Conservation (phyloP, 2,329 filamentous ascomycete species). For the Diaporthe vexans region DNA sequence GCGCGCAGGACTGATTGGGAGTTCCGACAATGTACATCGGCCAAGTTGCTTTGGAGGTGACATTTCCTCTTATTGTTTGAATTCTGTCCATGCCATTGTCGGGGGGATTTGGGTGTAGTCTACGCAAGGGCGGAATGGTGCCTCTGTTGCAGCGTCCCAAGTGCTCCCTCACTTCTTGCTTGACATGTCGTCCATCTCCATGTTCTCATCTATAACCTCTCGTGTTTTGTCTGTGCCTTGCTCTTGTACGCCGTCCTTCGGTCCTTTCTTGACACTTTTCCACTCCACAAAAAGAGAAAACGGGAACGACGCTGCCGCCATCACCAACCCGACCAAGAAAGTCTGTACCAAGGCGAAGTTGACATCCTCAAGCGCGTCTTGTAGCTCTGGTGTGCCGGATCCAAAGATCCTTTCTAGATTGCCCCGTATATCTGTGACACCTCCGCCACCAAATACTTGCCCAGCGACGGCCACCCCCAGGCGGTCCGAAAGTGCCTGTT, state of each 20-base stretch:
- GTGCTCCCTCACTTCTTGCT: not conserved
- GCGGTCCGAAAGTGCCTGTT: slow-evolving; percentile 3
- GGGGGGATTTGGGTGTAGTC: not conserved
- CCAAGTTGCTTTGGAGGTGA: not conserved
- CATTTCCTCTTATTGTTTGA: not conserved
- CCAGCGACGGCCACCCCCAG: not conserved
- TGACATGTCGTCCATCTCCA: slow-evolving; percentile 4
- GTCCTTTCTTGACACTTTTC: not conserved
- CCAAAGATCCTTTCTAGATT: slow-evolving; percentile 1
- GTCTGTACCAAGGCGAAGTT: slow-evolving; percentile 6
- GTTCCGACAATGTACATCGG: not conserved
- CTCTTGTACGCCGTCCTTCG: not conserved
- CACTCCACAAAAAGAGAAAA: slow-evolving; percentile 12
- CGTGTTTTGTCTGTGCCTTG: not conserved
- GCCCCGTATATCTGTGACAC: not conserved
- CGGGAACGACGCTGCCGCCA: not conserved
- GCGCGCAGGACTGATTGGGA: not conserved
- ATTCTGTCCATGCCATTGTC: not conserved
- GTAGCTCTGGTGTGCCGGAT: not conserved
- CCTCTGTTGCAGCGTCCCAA: not conserved
- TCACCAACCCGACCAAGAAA: not conserved
- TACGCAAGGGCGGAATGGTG: not conserved
- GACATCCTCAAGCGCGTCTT: slow-evolving; percentile 8
- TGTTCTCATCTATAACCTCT: not conserved
- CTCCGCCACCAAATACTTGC: not conserved